Evolutionary conservation across 139 green algal species (phyloP), one percentile per base, ranked within the genome.

Genomic region (Coelastrella sp.): DNA sequence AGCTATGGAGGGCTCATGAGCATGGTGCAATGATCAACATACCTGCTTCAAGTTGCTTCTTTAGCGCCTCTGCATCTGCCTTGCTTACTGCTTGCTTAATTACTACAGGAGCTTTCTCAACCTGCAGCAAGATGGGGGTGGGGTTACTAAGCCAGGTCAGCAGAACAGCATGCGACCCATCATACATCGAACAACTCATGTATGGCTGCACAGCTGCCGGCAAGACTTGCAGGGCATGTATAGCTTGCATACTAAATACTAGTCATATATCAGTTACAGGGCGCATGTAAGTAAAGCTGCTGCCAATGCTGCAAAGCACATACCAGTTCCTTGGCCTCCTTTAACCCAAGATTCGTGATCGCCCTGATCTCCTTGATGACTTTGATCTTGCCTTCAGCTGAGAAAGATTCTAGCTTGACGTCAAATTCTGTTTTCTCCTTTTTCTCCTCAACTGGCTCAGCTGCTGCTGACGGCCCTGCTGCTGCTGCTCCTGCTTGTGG

Each of bases 251-350:
- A n/a, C n/a, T n/a, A n/a, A n/a, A n/a, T n/a, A n/a, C n/a, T n/a
- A n/a, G n/a, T n/a, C n/a, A n/a, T n/a, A n/a, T n/a, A n/a, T n/a
- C n/a, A n/a, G n/a, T n/a, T n/a, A n/a, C n/a, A n/a, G n/a, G n/a
- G n/a, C n/a, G n/a, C n/a, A n/a, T n/a, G n/a, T n/a, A n/a, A n/a
- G n/a, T n/a, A n/a, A n/a, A n/a, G n/a, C n/a, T n/a, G n/a, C 53
- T 64, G 53, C 53, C 17, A 64, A 9, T n/a, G 53, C 17, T 64
- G 17, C 6, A 19, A 64, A 9, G 48, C 15, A 79, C 89, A 63
- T 69, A 98, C 96, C 89, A 99, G 89, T 60, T 99, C 97, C 90
- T 99, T 99, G 1, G 97, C 96, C 84, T 99, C 97, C 90, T 99
- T 99, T 21, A 99, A 86, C 21, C 97, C 97, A 37, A 99, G 89